A percentile compares a stretch with the other conserved stretches of the same genome.
These are phyloP conservation scores for Blastocystis sp. DNA, from an alignment of 352 stramenopile genomes.

Conservation along the genomic window DNA sequence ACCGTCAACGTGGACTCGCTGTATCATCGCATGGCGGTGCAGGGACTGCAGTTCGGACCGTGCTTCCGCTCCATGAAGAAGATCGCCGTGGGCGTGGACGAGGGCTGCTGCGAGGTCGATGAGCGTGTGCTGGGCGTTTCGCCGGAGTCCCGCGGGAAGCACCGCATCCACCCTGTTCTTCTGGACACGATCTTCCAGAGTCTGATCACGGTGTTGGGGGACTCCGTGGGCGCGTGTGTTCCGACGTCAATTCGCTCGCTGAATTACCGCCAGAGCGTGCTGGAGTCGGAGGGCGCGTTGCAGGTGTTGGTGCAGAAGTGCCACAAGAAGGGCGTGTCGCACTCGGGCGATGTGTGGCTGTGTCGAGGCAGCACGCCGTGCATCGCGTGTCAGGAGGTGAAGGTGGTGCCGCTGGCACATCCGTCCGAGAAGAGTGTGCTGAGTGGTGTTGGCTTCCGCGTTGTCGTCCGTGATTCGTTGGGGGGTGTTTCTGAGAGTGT, in stretches of 20 bases:
- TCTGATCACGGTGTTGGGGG: constrained; percentile 48
- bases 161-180: constrained; percentile 46
- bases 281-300: not conserved
- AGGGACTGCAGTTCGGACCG: constrained; percentile 66
- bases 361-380: not conserved
- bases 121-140: constrained; percentile 1
- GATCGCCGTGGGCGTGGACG: constrained; percentile 26
- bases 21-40: constrained; percentile 29
- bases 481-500: no score
- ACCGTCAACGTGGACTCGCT: constrained; percentile 25
- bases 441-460: not conserved
- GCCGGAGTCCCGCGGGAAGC: not conserved
- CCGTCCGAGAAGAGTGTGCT: not conserved
- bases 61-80: constrained; percentile 46
- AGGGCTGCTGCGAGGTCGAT: constrained; percentile 10
- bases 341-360: constrained; percentile 45
- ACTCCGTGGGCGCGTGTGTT: constrained; percentile 23
- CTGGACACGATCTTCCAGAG: constrained; percentile 67
- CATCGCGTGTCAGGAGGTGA: constrained; percentile 19
- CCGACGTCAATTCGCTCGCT: constrained; percentile 18
- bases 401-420: constrained; percentile 13
- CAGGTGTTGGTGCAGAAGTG: constrained; percentile 11
- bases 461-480: not conserved
- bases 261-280: not conserved
- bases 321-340: not conserved